A percentile compares a stretch with the other conserved stretches of the same genome.
Evolutionary conservation across 495 filamentous ascomycete genomes (phyloP).

Genomic region (Jackrogersella multiformis): DNA sequence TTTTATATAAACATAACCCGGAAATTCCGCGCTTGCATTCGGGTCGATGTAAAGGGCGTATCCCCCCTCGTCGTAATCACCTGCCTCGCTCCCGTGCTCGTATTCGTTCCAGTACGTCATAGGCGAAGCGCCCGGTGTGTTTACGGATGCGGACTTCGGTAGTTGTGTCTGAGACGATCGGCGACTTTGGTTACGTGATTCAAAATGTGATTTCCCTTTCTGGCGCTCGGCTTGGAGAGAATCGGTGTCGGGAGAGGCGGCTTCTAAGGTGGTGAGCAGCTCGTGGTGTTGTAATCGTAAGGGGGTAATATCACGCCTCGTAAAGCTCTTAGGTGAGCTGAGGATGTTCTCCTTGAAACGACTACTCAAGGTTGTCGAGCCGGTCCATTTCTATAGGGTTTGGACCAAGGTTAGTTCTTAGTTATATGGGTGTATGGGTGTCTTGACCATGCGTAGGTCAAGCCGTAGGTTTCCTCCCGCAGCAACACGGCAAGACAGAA

Average conservation of each 20-base stretch:
- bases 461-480: constrained; percentile 20
- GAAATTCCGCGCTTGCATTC: constrained; percentile 56
- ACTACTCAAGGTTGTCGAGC: constrained; percentile 63
- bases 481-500: too few species aligned
- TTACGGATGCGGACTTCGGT: constrained; percentile 21
- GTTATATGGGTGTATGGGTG: too few species aligned
- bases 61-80: constrained; percentile 54
- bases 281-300: constrained; percentile 66
- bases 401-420: constrained; percentile 24
- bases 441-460: constrained; percentile 18
- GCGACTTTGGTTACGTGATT: constrained; percentile 15
- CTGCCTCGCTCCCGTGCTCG: constrained; percentile 67
- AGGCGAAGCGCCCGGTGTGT: constrained; percentile 24
- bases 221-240: constrained; percentile 30
- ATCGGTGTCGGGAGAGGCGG: constrained; percentile 44
- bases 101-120: constrained; percentile 72
- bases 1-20: constrained; percentile 56
- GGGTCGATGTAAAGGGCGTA: constrained; percentile 69
- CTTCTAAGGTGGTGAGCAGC: constrained; percentile 61
- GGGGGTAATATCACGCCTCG: constrained; percentile 62
- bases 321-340: constrained; percentile 68
- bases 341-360: constrained; percentile 68
- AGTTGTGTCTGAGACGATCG: constrained; percentile 25
- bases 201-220: constrained; percentile 10
- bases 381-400: constrained; percentile 69